phyloP scores from a whole-genome alignment of 306 rosid genomes.

The Senna siamea region DNA sequence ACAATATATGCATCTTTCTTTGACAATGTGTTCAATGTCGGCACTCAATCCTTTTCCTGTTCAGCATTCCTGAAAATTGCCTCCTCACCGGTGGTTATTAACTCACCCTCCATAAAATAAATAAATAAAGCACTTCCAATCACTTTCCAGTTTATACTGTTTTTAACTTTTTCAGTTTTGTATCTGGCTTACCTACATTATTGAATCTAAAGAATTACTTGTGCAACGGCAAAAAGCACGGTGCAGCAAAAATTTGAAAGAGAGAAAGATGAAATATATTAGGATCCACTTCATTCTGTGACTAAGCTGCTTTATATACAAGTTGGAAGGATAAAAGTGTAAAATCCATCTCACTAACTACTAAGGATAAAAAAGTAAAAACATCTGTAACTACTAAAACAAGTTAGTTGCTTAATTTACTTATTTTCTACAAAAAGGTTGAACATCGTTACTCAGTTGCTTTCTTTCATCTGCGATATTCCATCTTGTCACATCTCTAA shows the following conservation, averaged over 20 bases:
- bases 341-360: no score
- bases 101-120: conserved; percentile 19
- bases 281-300: no score
- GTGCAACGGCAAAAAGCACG: neutral
- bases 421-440: no score
- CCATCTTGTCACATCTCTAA: neutral
- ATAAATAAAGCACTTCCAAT: neutral
- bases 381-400: no score
- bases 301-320: no score
- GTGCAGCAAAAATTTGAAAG: no score
- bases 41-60: conserved; percentile 36
- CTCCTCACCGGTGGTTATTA: neutral
- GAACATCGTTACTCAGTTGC: neutral
- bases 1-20: neutral
- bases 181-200: neutral
- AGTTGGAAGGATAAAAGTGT: no score
- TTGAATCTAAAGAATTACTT: neutral
- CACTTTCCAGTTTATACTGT: conserved; percentile 7
- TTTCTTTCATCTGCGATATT: neutral
- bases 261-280: no score
- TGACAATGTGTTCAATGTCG: conserved; percentile 32
- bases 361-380: no score
- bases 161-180: conserved; percentile 8
- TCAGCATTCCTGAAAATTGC: neutral
- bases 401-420: no score